These are phyloP conservation scores for Zizania palustris DNA, from an alignment of 202 grass and related monocot species.

Conservation along the genomic window DNA sequence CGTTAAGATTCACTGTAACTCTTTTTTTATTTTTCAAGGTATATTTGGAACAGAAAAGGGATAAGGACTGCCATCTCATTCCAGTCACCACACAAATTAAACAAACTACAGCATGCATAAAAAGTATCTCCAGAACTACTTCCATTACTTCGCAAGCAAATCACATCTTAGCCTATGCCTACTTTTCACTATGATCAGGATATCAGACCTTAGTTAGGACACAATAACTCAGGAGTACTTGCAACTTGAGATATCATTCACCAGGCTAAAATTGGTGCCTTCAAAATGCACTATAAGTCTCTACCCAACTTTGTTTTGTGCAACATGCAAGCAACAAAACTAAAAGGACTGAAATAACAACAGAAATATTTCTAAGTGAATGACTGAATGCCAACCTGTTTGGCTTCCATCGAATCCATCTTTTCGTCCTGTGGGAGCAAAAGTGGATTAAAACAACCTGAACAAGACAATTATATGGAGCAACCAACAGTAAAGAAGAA, in stretches of 20 bases:
- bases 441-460: constrained; percentile 35
- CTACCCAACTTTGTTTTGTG: background rate
- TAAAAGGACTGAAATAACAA: constrained; percentile 14
- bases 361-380: constrained; percentile 24
- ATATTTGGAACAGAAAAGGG: background rate
- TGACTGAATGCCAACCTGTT: constrained; percentile 62
- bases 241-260: too few relatives aligned
- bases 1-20: background rate
- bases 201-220: background rate
- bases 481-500: background rate
- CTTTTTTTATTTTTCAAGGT: background rate
- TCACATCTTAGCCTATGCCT: background rate
- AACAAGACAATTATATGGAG: constrained; percentile 28
- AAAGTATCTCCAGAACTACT: background rate
- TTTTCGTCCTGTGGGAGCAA: constrained; percentile 67
- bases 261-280: constrained; percentile 18
- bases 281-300: background rate
- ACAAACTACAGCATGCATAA: background rate
- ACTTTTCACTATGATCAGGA: constrained; percentile 2
- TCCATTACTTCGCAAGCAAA: background rate
- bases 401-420: constrained; percentile 91
- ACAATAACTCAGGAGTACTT: too few relatives aligned
- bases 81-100: background rate
- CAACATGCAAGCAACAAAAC: constrained; percentile 12
- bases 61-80: background rate